Evolutionary conservation across 2,329 filamentous ascomycete species (phyloP), one percentile per base, ranked within the genome.

Genomic region (Didymosphaeria variabile): DNA sequence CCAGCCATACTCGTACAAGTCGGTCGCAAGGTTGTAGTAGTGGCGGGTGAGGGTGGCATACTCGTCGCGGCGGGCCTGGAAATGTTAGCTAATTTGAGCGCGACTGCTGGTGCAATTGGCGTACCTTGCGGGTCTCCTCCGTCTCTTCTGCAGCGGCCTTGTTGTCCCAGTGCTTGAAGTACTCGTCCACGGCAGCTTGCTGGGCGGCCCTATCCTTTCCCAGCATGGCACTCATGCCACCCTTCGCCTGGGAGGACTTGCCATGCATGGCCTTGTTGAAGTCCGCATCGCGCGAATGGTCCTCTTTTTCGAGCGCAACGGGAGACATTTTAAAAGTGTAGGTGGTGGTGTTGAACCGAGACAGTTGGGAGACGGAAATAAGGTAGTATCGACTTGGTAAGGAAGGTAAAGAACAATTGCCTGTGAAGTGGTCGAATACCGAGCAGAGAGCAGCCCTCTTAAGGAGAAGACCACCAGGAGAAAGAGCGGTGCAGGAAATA

Each of bases 21-120:
- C 94, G 69, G 94, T 97, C n/a, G 92, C 93, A 52, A 97, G 88
- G 82, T 97, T 97, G 85, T 97, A 97, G 86, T 97, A 97, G 79
- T 97, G 93, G 85, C 92, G 89, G 51, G 94, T 97, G 76, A 98
- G 82, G 38, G 93, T 96, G 56, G 94, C 94, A 80, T 98, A 98
- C 82, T 97, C 92, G 62, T 90, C 90, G 74, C 90, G 88, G 76
- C 93, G 88, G 68, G 91, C 86, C 90, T 93, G 76, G n/a, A 10
- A n/a, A 26, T 51, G 66, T 75, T 55, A 77, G 69, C 50, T 54
- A 36, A 21, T 26, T 40, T 47, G 10, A 26, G 19, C 36, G 49
- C 23, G 54, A 17, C 6, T n/a, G 26, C 17, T 21, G 3, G 21
- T 38, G 31, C 12, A 57, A 44, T 56, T 47, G 17, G 49, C 64